Base-by-base conservation (phyloP, 495 filamentous ascomycete genomes). In the Daldinia bambusicola region DNA sequence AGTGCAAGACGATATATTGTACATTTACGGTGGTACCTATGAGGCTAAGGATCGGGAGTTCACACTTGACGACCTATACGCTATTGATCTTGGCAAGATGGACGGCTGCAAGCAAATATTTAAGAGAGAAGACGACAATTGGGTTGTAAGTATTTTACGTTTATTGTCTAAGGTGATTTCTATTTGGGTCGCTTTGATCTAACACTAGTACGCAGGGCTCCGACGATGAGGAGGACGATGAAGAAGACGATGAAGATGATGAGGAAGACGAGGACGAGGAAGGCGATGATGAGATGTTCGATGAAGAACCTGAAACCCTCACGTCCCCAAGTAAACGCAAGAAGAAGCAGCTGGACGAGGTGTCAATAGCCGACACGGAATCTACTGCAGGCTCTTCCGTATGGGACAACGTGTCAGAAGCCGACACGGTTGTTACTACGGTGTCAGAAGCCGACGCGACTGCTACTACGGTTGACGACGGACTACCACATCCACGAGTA, bases 11-110 rank as follows among this genome's bases (percentile, higher is more conserved):
- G 95, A 99, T 79, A 87, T 91, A 13, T 83, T 98, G 0, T 99
- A 95, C 75, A 91, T 97, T 26, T 97, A 95, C 74, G 94, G 95
- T 18, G 95, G 95, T 13, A 99, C 93, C 0, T 97, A 92, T 72
- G 95, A 99, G 75, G 94, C 95, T 79, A 94, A 92, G 20, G 95
- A 98, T 74, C 87, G 91, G 16, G 95, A 99, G 77, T 97, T 91
- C 74, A 97, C 92, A 1, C 96, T 97, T 79, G 93, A 97, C 76
- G 95, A 98, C 73, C 84, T 98, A 84, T 95, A 93, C 76, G 90
- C 92, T 9, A 89, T 98, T 70, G 93, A 98, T 76, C 84, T 98
- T 37, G 93, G 90, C 55, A 96, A 94, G 78, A 81, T 98, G 63
- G 94, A 98, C 75, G 95, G 95, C 12, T 92, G 94, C 69, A 92